These are phyloP conservation scores for Stevia rebaudiana DNA, from an alignment of 140 eudicot species.

Conservation along the genomic window DNA sequence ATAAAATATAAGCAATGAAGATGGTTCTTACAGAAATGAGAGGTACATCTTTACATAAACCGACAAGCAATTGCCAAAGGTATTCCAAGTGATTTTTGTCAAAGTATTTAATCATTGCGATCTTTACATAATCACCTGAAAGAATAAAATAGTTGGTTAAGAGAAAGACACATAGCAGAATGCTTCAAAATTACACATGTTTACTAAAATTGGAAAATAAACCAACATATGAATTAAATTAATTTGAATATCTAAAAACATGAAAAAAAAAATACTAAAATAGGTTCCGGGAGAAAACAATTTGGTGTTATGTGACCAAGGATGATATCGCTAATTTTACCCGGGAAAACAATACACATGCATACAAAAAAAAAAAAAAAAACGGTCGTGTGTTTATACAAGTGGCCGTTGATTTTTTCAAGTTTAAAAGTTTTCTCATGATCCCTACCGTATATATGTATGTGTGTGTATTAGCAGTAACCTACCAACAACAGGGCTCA, in stretches of 20 bases:
- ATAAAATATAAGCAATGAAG: neutral
- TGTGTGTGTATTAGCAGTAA: no score
- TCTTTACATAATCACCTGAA: constrained; percentile 69
- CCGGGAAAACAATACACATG: no score
- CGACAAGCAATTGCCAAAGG: constrained; percentile 32
- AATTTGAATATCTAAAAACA: neutral
- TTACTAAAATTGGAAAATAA: neutral
- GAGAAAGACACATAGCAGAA: neutral
- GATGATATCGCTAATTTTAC: no score
- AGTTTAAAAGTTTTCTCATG: no score
- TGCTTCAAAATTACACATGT: neutral
- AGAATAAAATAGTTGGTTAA: neutral
- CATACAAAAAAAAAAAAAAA: no score
- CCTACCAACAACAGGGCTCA: constrained; percentile 61
- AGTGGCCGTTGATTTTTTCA: no score
- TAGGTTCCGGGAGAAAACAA: neutral
- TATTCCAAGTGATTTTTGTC: constrained; percentile 29
- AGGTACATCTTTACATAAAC: constrained; percentile 43
- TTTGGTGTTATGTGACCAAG: neutral
- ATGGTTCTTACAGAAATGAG: constrained; percentile 52
- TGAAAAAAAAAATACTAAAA: neutral
- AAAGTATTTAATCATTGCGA: constrained; percentile 41
- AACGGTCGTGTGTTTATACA: no score
- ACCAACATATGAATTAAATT: neutral
- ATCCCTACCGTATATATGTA: no score